Evolutionary conservation across 257 asterid genomes (phyloP), one percentile per base, ranked within the genome.

Genomic region (Datura wrightii): DNA sequence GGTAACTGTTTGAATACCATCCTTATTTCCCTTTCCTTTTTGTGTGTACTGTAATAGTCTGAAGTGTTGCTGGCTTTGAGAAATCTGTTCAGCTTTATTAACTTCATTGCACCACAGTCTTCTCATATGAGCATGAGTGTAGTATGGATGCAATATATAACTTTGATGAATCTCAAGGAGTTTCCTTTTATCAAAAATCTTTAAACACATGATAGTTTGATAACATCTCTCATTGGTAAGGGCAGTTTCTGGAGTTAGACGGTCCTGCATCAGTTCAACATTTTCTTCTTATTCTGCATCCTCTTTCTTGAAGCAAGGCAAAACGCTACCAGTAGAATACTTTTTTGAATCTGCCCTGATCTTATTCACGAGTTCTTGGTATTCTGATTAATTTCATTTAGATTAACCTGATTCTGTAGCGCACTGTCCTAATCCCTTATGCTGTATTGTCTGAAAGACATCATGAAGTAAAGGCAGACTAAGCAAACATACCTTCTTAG

Each of bases 1-100:
- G 98, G 97, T 95, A 65, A 91, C n/a, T 2, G 1, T 46, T 72
- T 44, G 37, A 50, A 46, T 44, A 5, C 6, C 5, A 44, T 72
- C 58, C 10, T 10, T 46, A 0, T 44, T 46, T 10, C 16, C 18
- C 0, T 18, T 70, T 42, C 37, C 79, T n/a, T 69, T 36, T 41
- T 39, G 7, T 41, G 79, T 42, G 11, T 8, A 3, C 50, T 3
- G 79, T 60, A 24, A 36, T 24, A 24, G 31, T 24, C 31, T 39
- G 78, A 15, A 39, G 78, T 8, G 78, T 13, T 6, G 48, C n/a
- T 66, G 74, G 10, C 41, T 16, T 0, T 39, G 50, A 14, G 31
- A 39, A 69, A 69, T 69, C 31, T 39, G 34, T 39, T 69, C n/a
- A 10, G 16, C 7, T 69, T 69, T 0, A 69, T 0, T 44, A 39